These are phyloP conservation scores for Boletus subparvulus DNA, from an alignment of 768 basidiomycete genomes.

Conservation along the genomic window DNA sequence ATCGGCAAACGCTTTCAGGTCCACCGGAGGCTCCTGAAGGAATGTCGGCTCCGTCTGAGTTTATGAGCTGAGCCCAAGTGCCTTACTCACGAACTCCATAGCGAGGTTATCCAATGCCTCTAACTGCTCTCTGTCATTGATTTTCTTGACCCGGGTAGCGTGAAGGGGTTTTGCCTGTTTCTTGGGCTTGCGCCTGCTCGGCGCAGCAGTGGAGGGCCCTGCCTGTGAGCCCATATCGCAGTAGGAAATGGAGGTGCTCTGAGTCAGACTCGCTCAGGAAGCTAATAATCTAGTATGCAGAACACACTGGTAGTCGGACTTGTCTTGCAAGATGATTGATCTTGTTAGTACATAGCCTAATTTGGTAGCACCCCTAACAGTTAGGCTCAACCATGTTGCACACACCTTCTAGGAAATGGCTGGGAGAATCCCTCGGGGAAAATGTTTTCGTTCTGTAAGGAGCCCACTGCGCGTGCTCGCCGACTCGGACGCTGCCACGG, in stretches of 20 bases:
- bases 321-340: neutral
- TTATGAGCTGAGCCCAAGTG: neutral
- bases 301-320: no score
- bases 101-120: conserved; percentile 50
- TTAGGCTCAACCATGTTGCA: no score
- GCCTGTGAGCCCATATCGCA: conserved; percentile 19
- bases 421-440: no score
- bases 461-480: no score
- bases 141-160: conserved; percentile 40
- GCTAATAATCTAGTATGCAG: no score
- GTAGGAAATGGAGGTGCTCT: neutral
- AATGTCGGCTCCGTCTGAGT: conserved; percentile 13
- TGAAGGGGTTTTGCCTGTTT: conserved; percentile 15
- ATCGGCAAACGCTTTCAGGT: conserved; percentile 58
- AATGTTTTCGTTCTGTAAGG: no score
- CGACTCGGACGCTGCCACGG: no score
- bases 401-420: no score
- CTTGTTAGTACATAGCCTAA: neutral
- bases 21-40: conserved; percentile 49
- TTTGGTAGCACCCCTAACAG: neutral
- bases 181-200: conserved; percentile 13
- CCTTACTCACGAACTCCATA: conserved; percentile 47
- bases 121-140: conserved; percentile 48
- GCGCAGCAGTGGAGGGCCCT: conserved; percentile 14
- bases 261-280: no score